Evolutionary conservation across 2,329 filamentous ascomycete species (phyloP), one percentile per base, ranked within the genome.

Genomic region (Sporothrix brasiliensis): DNA sequence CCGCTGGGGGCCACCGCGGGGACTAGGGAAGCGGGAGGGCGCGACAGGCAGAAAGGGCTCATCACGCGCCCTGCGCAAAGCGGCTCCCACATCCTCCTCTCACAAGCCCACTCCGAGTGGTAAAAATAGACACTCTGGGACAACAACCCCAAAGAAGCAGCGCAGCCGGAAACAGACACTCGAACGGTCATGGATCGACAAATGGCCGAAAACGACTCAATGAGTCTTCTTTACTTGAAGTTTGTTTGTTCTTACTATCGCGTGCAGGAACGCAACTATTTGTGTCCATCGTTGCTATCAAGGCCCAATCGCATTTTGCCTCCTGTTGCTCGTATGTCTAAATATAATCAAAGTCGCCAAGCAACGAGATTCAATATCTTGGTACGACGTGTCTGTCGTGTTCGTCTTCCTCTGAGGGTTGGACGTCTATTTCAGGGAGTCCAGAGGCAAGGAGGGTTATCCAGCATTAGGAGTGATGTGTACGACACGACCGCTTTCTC

Each of bases 1-100:
- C 58, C 58, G 39, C 39, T 47, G 39, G 41, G n/a, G 58, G n/a
- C 19, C 54, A 41, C 30, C 30, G 4, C 54, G 54, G 54, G 54
- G 58, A 21, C 58, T 63, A 63, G 58, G 56, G 39, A 63, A 61
- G 58, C 58, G 58, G 58, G 58, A 63, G n/a, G 58, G 58, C 58
- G 58, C 56, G 30, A 63, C 10, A 47, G 7, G 58, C 58, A 39
- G 41, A 63, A 63, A 30, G 56, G 56, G 39, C 56, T 44, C 34
- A n/a, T 61, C 34, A 61, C 39, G 56, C 39, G 56, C 56, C 39
- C n/a, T 16, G 56, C n/a, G 47, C 14, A 56, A 6, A 6, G 53
- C 16, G 54, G 16, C 4, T 19, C 16, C 54, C 54, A 34, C 19
- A 6, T 39, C 27, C 30, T 56, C 27, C 34, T 44, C 56, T 44